Base-by-base conservation (phyloP, 2,329 filamentous ascomycete genomes). In the Raffaelea albimanens region DNA sequence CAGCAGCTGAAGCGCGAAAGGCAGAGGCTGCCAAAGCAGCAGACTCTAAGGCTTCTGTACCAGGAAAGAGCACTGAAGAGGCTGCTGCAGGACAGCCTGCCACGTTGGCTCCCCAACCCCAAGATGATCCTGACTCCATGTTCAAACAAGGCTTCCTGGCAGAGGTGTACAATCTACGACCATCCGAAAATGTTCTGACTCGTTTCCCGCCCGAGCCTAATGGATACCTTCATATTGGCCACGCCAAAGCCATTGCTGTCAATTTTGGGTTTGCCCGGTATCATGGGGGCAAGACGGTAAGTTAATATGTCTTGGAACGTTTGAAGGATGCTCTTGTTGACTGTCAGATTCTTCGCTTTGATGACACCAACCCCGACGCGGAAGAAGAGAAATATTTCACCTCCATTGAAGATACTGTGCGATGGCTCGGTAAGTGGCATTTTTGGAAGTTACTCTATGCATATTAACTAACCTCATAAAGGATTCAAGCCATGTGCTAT, bases 191-290 rank as follows among this genome's bases (percentile, higher is more conserved):
- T 14, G 80, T 83, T 19, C 65, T 83, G 43, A 89, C 85, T 4
- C 80, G 85, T 55, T 90, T 91, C 60, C 86, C 86, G 2, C 86
- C 86, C 19, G 86, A 91, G 67, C 93, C 93, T 43, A 97, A 97
- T 63, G 93, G 91, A 47, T 96, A 85, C 63, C 76, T 96, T 10
- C 90, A 96, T 61, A 85, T 97, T 56, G 91, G 91, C 19, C 93
- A 97, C 62, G 86, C 85, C 55, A 97, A 97, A 70, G 91, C 93
- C 20, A 96, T 97, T 63, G 85, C 88, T 0, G 81, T 97, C 64
- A 96, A 97, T 67, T 97, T 97, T 67, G 91, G 91, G 7, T 97
- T 96, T 63, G 91, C 93, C 14, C 80, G 78, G 59, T 82, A 83
- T 60, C 86, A 95, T 61, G 85, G 84, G 33, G 91, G 91, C 50